Evolutionary conservation across 495 filamentous ascomycete species (phyloP).

Genomic region (Hyphodiscus hymeniophilus): DNA sequence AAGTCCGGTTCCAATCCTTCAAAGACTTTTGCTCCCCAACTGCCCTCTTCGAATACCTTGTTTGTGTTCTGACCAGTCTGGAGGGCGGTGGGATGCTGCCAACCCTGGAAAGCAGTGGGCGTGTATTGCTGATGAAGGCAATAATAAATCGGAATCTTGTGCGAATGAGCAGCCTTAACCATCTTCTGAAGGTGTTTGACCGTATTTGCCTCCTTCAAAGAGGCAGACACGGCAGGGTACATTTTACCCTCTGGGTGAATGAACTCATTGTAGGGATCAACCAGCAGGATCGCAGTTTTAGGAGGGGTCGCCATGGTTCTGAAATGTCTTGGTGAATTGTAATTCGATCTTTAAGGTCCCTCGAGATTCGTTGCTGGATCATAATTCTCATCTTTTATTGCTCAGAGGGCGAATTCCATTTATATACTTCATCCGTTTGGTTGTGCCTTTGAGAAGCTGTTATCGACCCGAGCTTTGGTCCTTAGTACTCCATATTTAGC

Average conservation of each 20-base stretch:
- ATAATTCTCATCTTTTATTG: too few relatives aligned
- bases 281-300: slow-evolving; percentile 12
- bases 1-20: slow-evolving; percentile 15
- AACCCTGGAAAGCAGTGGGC: slow-evolving; percentile 8
- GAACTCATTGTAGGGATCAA: slow-evolving; percentile 22
- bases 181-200: slow-evolving; percentile 13
- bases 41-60: slow-evolving; percentile 10
- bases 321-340: too few relatives aligned
- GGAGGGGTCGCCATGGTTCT: too few relatives aligned
- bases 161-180: slow-evolving; percentile 7
- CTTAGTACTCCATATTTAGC: too few relatives aligned
- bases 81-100: slow-evolving; percentile 9
- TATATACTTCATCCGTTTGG: too few relatives aligned
- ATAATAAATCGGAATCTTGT: slow-evolving; percentile 16
- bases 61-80: slow-evolving; percentile 5
- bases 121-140: slow-evolving; percentile 15
- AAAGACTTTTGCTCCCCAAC: slow-evolving; percentile 15
- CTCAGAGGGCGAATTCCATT: too few relatives aligned
- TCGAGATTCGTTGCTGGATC: too few relatives aligned
- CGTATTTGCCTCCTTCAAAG: slow-evolving; percentile 8
- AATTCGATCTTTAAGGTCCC: too few relatives aligned
- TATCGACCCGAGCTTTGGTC: too few relatives aligned
- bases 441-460: too few relatives aligned
- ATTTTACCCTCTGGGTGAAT: slow-evolving; percentile 21
- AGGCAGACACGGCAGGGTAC: not conserved